Conservation (phyloP, 208 protist genomes). For the Trypanosoma boissoni region DNA sequence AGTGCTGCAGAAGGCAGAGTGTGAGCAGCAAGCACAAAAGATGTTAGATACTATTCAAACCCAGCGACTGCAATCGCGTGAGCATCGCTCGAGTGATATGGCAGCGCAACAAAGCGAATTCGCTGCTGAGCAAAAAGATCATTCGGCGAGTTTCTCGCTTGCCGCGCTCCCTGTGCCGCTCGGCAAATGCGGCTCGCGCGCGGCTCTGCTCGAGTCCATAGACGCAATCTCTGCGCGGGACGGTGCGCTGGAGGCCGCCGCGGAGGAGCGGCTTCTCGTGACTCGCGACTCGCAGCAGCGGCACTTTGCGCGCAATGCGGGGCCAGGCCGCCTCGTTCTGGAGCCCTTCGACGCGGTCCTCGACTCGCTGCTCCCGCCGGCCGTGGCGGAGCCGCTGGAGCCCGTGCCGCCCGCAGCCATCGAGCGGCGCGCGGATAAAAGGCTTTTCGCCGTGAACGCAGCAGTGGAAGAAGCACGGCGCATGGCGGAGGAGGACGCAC, state of each 20-base stretch:
- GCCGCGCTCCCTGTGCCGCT: not conserved
- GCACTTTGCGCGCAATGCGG: not conserved
- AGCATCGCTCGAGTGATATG: too few relatives aligned
- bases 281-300: conserved; percentile 3
- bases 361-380: too few relatives aligned
- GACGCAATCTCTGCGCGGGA: conserved; percentile 34
- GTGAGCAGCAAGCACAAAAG: too few relatives aligned
- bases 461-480: conserved; percentile 30
- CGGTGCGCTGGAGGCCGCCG: conserved; percentile 18
- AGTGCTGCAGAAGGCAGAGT: too few relatives aligned
- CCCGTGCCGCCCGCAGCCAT: conserved; percentile 18
- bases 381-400: too few relatives aligned
- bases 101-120: too few relatives aligned
- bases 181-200: too few relatives aligned
- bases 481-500: conserved; percentile 59
- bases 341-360: too few relatives aligned
- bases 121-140: not conserved
- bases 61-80: too few relatives aligned
- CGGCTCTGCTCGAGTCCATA: conserved; percentile 48
- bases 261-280: conserved; percentile 7
- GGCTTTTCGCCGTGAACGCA: conserved; percentile 28
- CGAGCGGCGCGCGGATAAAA: conserved; percentile 24
- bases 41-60: too few relatives aligned
- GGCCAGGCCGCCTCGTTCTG: conserved; percentile 35
- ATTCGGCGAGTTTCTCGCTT: not conserved